Evolutionary conservation across 2,329 filamentous ascomycete species (phyloP).

Genomic region (Magnaporthales sp.): DNA sequence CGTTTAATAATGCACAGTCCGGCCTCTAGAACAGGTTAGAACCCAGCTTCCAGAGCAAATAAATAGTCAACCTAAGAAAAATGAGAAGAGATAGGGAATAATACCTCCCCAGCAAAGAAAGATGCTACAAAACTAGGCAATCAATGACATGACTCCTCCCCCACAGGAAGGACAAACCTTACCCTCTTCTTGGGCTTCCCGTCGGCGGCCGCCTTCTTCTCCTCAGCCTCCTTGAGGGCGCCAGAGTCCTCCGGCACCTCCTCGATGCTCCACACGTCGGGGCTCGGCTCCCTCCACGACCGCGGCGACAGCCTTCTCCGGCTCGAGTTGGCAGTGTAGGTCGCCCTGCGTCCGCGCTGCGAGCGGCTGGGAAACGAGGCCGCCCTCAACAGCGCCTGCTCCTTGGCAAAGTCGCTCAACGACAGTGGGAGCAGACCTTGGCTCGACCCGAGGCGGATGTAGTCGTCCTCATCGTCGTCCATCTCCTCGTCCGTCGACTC

Average conservation of each 20-base stretch:
- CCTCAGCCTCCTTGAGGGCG: slow-evolving; percentile 25
- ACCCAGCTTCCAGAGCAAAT: background rate
- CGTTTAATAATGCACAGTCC: background rate
- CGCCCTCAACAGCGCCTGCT: slow-evolving; percentile 10
- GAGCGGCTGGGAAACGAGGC: background rate
- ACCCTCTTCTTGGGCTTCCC: slow-evolving; percentile 48
- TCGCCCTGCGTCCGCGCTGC: slow-evolving; percentile 12
- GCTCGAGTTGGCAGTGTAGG: slow-evolving; percentile 17
- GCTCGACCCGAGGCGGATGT: slow-evolving; percentile 34
- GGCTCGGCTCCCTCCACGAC: slow-evolving; percentile 49
- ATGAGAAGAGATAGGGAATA: background rate
- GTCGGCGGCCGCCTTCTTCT: slow-evolving; percentile 26
- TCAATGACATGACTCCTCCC: slow-evolving; percentile 17
- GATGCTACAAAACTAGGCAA: background rate
- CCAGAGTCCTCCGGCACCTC: slow-evolving; percentile 45
- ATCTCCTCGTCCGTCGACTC: slow-evolving; percentile 35
- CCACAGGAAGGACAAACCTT: slow-evolving; percentile 41
- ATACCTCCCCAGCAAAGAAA: background rate
- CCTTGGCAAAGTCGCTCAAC: slow-evolving; percentile 30
- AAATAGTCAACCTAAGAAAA: background rate
- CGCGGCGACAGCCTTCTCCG: slow-evolving; percentile 28
- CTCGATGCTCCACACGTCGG: slow-evolving; percentile 51
- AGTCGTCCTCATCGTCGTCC: slow-evolving; percentile 34
- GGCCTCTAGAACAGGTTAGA: background rate
- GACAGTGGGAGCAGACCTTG: slow-evolving; percentile 19